Base-by-base conservation (phyloP, 2,329 filamentous ascomycete species). In the Pyricularia pennisetigena region DNA sequence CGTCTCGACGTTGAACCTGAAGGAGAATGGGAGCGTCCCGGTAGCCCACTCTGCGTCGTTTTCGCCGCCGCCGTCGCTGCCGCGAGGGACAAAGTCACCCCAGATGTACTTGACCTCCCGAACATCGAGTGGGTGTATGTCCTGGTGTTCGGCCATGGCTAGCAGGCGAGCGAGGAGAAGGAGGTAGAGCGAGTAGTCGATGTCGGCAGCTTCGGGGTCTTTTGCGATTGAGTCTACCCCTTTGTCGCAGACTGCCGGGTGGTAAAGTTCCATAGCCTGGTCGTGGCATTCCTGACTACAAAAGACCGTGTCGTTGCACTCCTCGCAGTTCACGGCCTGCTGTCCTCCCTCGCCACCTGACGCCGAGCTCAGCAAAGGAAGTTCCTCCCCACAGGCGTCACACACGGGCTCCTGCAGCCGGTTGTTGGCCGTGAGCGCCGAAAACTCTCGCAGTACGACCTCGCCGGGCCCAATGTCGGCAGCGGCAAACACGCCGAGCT, bases 401-500 rank as follows among this genome's bases (percentile, higher is more conserved):
- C 94, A 98, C 32, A 94, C 85, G 4, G 90, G 84, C 70, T 97
- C 93, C 75, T 96, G 93, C 14, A 95, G 85, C 32, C 93, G 88
- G 75, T 95, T 95, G 73, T 94, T 95, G 64, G 92, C 94, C 1
- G 94, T 97, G 59, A 99, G 81, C 8, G 97, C 85, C 9, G 93
- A 95, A 70, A 90, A 91, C 75, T 99, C 95, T 65, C 86, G 82
- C 32, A 99, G 84, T 1, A 97, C 88, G 6, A 85, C 82, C 76
- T 96, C 91, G 10, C 91, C 91, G 0, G 93, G 87, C 0, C 82
- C 79, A 54, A 98, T 91, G 71, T 97, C 89, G 71, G 91, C 86
- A 73, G 88, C 92, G 8, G 94, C 94, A 76, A 98, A 98, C 3
- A 99, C 85, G 4, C 95, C 95, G 0, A 99, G 85, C 77, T 99